A percentile compares a stretch with the other conserved stretches of the same genome.
Conservation (phyloP, 2,329 filamentous ascomycete genomes). For the Calonectria honghensis region DNA sequence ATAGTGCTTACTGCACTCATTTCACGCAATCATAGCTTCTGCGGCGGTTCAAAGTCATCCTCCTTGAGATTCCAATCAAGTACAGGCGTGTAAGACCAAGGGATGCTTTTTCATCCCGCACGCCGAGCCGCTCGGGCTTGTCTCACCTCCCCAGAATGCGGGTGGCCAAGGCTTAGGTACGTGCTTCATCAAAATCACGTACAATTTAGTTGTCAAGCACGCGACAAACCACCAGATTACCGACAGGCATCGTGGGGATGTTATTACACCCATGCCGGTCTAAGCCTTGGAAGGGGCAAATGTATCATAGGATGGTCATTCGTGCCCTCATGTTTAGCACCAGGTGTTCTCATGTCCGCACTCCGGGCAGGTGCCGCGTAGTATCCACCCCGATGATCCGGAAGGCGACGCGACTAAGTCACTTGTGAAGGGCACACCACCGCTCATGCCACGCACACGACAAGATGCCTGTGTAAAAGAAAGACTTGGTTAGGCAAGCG, state of each 20-base stretch:
- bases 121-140: slow-evolving; percentile 38
- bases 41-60: not conserved
- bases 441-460: slow-evolving; percentile 45
- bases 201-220: slow-evolving; percentile 35
- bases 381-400: slow-evolving; percentile 50
- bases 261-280: slow-evolving; percentile 32
- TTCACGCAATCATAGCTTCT: slow-evolving; percentile 13
- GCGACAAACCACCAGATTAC: slow-evolving; percentile 45
- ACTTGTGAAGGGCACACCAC: slow-evolving; percentile 42
- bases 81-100: slow-evolving; percentile 13
- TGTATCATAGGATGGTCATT: slow-evolving; percentile 25
- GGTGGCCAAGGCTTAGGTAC: slow-evolving; percentile 14
- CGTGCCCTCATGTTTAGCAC: slow-evolving; percentile 20
- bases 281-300: slow-evolving; percentile 23
- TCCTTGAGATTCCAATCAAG: slow-evolving; percentile 6
- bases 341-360: slow-evolving; percentile 6
- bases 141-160: slow-evolving; percentile 37
- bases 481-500: slow-evolving; percentile 44
- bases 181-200: slow-evolving; percentile 27
- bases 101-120: slow-evolving; percentile 40
- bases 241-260: slow-evolving; percentile 37
- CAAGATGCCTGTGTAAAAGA: slow-evolving; percentile 44
- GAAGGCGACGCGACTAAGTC: slow-evolving; percentile 28
- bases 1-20: slow-evolving; percentile 4
- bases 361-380: slow-evolving; percentile 24